Base-by-base conservation (phyloP, 441 rosid species). In the Geranium incanum region DNA sequence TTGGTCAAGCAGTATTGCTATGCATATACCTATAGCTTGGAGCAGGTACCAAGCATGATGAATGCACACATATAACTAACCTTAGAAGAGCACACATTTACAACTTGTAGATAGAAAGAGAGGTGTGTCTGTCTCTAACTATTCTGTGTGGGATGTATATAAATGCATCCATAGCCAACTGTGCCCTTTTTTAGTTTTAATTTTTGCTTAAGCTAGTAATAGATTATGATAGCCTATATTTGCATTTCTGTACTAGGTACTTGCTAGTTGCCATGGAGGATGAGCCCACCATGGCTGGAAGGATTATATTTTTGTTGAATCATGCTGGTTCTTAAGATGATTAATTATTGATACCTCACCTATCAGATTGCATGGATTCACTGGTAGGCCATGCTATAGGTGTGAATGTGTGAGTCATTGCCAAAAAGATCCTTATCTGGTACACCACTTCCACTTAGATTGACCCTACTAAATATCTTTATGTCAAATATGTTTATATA, bases 1-100 rank as follows among this genome's bases (percentile, higher is more conserved):
- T 75, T 72, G 70, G 76, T 45, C 33, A 59, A 33, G 68, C 67
- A 33, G 18, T 52, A 48, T 19, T 74, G 73, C 69, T 71, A 21
- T 63, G 75, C 74, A 70, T 74, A 55, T 59, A 62, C 11, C 43
- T 57, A 36, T 68, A 41, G 64, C 69, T 76, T 76, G 79, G 76
- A 50, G 72, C 74, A 67, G 75, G 76, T 69, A 72, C 67, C 69
- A 68, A 5, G 41, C 18, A 28, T 64, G 66, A 60, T 11, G 33
- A 36, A 59, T 59, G 65, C n/a, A 62, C 67, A 52, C 66, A 69
- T 36, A 21, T 1, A 74, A 55, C 67, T 60, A 60, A 19, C 66
- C n/a, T 19, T 19, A 19, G 36, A 21, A 19, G 36, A 60, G 21
- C 36, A 7, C 11, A 9, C 21, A 8, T 60, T 5, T 21, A 60